phyloP scores from a whole-genome alignment of 495 filamentous ascomycete genomes.

The Immersiella caudata region DNA sequence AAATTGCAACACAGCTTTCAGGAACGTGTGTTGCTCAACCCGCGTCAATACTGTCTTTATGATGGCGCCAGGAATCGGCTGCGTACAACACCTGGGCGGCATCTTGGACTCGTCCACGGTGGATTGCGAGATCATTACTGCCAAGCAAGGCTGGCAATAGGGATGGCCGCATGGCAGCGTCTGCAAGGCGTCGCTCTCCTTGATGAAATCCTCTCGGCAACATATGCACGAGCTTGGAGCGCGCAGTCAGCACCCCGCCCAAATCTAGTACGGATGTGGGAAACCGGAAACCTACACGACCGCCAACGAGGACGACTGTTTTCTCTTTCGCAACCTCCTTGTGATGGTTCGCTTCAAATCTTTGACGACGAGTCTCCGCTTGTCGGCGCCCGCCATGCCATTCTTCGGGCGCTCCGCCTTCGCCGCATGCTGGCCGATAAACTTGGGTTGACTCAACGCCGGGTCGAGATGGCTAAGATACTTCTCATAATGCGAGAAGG shows the following conservation, averaged over 20 bases:
- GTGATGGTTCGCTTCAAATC: conserved; percentile 48
- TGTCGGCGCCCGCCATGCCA: conserved; percentile 39
- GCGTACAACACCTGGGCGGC: conserved; percentile 61
- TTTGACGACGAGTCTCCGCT: conserved; percentile 45
- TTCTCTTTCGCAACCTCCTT: conserved; percentile 40
- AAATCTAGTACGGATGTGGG: background rate
- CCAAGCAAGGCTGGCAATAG: conserved; percentile 55
- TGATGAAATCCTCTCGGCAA: conserved; percentile 52
- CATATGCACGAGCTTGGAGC: conserved; percentile 53
- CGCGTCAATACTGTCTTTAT: conserved; percentile 53
- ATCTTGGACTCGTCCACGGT: conserved; percentile 55
- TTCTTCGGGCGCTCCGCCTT: conserved; percentile 32
- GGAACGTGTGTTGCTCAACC: conserved; percentile 55
- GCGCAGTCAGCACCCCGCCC: background rate
- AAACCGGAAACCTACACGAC: conserved; percentile 38
- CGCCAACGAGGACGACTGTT: conserved; percentile 30
- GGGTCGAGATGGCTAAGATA: conserved; percentile 49
- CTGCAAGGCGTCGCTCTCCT: conserved; percentile 37
- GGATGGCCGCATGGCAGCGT: conserved; percentile 56
- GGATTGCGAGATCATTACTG: conserved; percentile 54
- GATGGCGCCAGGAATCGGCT: conserved; percentile 53
- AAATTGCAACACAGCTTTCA: conserved; percentile 56
- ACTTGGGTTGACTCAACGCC: conserved; percentile 42
- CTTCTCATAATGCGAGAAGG: conserved; percentile 56
- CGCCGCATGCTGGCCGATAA: conserved; percentile 27